Percentiles rank a stretch among this genome's conserved stretches.
Conservation (phyloP, 2,329 filamentous ascomycete genomes). For the Xylaria sp. region DNA sequence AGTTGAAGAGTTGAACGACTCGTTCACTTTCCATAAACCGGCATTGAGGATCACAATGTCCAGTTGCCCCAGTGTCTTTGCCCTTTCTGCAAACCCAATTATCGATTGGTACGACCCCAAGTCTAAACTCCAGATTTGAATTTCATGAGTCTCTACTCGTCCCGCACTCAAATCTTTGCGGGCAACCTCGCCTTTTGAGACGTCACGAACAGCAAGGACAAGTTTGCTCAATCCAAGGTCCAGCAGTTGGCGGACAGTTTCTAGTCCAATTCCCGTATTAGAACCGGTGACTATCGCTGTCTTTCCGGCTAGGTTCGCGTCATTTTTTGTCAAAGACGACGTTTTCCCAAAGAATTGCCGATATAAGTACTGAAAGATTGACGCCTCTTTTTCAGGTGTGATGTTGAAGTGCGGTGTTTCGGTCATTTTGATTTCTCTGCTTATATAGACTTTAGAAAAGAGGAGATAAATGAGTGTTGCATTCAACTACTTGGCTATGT, state of each 20-base stretch:
- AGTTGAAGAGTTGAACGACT: slow-evolving; percentile 40
- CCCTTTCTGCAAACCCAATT: slow-evolving; percentile 51
- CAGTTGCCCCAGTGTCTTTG: slow-evolving; percentile 48
- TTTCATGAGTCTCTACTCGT: background rate
- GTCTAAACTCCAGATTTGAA: slow-evolving; percentile 58
- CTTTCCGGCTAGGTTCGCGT: slow-evolving; percentile 9
- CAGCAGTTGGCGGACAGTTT: slow-evolving; percentile 50
- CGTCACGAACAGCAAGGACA: slow-evolving; percentile 50
- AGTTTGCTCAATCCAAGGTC: slow-evolving; percentile 47
- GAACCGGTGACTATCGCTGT: slow-evolving; percentile 50
- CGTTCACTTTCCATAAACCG: slow-evolving; percentile 43
- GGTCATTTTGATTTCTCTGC: background rate
- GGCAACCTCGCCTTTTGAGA: slow-evolving; percentile 44
- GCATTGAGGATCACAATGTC: slow-evolving; percentile 55
- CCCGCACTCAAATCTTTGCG: background rate
- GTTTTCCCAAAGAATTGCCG: slow-evolving; percentile 27
- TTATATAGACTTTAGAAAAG: background rate
- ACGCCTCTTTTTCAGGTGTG: slow-evolving; percentile 33
- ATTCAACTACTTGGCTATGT: background rate
- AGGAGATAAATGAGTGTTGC: background rate
- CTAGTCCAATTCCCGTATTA: slow-evolving; percentile 51
- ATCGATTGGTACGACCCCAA: slow-evolving; percentile 54
- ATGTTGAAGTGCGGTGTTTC: slow-evolving; percentile 21
- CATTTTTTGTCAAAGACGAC: background rate
- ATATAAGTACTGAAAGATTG: slow-evolving; percentile 15